These are phyloP conservation scores for Tulasnella sp. DNA, from an alignment of 768 basidiomycete species.

Conservation along the genomic window DNA sequence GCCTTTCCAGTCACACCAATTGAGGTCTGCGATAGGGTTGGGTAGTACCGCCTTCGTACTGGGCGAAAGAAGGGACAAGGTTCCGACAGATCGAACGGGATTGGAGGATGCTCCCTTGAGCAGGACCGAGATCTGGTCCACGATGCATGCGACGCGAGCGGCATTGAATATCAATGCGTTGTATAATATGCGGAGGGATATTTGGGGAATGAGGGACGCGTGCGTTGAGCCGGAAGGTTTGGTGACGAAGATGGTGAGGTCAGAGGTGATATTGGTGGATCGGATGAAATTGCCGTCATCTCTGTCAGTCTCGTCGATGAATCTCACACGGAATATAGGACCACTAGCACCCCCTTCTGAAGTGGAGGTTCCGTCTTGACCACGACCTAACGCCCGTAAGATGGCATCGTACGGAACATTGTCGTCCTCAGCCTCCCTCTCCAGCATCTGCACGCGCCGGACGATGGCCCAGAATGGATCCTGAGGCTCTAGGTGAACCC, in stretches of 20 bases:
- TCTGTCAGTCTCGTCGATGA: conserved; percentile 83
- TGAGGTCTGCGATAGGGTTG: conserved; percentile 70
- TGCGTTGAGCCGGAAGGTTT: conserved; percentile 55
- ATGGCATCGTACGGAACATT: conserved; percentile 70
- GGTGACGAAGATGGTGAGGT: conserved; percentile 82
- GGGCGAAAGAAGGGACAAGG: conserved; percentile 66
- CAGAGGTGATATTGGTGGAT: conserved; percentile 75
- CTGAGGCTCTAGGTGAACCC: conserved; percentile 66
- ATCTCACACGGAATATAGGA: conserved; percentile 86
- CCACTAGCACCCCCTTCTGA: conserved; percentile 33
- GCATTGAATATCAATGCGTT: conserved; percentile 89
- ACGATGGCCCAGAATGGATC: conserved; percentile 88
- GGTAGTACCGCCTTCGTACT: conserved; percentile 61
- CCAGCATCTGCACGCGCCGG: conserved; percentile 69
- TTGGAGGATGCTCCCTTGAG: conserved; percentile 57
- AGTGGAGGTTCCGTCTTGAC: conserved; percentile 40
- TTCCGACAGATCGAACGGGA: conserved; percentile 59
- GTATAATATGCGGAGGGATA: conserved; percentile 77
- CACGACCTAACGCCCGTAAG: conserved; percentile 51
- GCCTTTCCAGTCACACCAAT: conserved; percentile 97
- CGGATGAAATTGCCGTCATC: conserved; percentile 61
- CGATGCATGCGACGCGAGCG: conserved; percentile 57
- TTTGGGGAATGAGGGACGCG: conserved; percentile 54
- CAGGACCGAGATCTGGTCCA: conserved; percentile 75
- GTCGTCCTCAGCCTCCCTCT: conserved; percentile 71